A percentile compares a stretch with the other conserved stretches of the same genome.
phyloP scores from a whole-genome alignment of 2,329 filamentous ascomycete genomes.

The Byssochlamys sp. region DNA sequence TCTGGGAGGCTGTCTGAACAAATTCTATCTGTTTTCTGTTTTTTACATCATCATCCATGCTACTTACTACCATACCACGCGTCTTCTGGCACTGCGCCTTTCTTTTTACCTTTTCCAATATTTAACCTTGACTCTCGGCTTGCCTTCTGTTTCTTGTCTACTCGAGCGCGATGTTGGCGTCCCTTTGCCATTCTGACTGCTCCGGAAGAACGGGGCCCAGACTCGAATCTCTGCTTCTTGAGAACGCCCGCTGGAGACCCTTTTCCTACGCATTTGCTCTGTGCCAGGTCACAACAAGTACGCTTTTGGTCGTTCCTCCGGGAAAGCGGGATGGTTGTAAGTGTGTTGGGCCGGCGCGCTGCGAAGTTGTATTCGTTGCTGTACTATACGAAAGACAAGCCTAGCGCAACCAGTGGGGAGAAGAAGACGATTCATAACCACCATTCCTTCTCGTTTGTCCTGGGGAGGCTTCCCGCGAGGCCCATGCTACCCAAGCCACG shows the following conservation, averaged over 20 bases:
- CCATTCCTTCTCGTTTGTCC: neutral
- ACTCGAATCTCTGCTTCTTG: neutral
- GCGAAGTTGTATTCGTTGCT: neutral
- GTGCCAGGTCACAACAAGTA: neutral
- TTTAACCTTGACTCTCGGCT: neutral
- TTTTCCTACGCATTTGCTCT: no score
- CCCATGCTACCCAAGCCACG: constrained; percentile 5
- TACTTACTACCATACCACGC: constrained; percentile 1
- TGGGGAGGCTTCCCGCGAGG: neutral
- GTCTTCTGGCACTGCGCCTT: neutral
- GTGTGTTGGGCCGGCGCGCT: neutral
- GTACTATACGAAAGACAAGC: neutral
- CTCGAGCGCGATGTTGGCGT: neutral
- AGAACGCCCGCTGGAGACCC: neutral
- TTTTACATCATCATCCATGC: constrained; percentile 5
- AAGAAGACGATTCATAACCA: neutral
- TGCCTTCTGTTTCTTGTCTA: neutral
- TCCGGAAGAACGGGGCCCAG: neutral
- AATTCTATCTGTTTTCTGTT: neutral
- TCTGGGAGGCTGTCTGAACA: constrained; percentile 32
- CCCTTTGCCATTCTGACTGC: neutral
- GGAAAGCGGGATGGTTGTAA: no score
- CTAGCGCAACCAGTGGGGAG: neutral
- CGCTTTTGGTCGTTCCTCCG: neutral
- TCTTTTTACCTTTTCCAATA: neutral